A percentile compares a stretch with the other conserved stretches of the same genome.
These are phyloP conservation scores for Trametes hirsuta DNA, from an alignment of 1,284 basidiomycete species.

Conservation along the genomic window DNA sequence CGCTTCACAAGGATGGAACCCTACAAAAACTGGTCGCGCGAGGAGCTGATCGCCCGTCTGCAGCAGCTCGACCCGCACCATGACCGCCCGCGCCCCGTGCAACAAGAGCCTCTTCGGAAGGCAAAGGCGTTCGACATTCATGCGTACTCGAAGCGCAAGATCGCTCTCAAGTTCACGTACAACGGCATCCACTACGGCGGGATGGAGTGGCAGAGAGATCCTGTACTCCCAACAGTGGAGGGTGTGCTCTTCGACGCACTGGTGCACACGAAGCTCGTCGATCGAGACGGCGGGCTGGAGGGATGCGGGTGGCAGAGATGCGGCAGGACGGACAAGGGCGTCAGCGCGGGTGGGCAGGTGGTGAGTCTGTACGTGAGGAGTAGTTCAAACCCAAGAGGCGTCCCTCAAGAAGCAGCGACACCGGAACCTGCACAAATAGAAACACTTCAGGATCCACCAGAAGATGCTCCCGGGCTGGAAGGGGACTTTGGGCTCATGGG, in stretches of 20 bases:
- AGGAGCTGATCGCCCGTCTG: slow-evolving; percentile 69
- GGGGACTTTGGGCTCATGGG: slow-evolving; percentile 35
- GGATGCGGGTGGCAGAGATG: slow-evolving; percentile 91
- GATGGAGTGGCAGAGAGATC: slow-evolving; percentile 78
- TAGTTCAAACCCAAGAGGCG: slow-evolving; percentile 38
- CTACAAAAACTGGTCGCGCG: slow-evolving; percentile 64
- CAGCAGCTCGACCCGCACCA: slow-evolving; percentile 49
- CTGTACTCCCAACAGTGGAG: slow-evolving; percentile 89
- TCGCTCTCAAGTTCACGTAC: slow-evolving; percentile 92
- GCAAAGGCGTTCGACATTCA: slow-evolving; percentile 62
- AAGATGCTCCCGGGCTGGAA: slow-evolving; percentile 26
- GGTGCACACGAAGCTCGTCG: slow-evolving; percentile 75
- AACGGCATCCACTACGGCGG: slow-evolving; percentile 93
- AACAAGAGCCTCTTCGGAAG: slow-evolving; percentile 2
- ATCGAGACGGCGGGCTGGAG: slow-evolving; percentile 74
- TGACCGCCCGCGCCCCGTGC: slow-evolving; percentile 12
- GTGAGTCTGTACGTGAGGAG: slow-evolving; percentile 90
- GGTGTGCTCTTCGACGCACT: slow-evolving; percentile 85
- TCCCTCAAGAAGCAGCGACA: neutral
- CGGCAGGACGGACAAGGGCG: slow-evolving; percentile 93
- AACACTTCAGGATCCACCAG: neutral
- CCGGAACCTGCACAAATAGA: neutral
- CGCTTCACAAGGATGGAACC: slow-evolving; percentile 26
- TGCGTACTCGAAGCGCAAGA: slow-evolving; percentile 79
- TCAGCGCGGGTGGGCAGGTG: slow-evolving; percentile 94